Evolutionary conservation across 768 basidiomycete genomes (phyloP).

Genomic region (Coprinopsis cinerea): DNA sequence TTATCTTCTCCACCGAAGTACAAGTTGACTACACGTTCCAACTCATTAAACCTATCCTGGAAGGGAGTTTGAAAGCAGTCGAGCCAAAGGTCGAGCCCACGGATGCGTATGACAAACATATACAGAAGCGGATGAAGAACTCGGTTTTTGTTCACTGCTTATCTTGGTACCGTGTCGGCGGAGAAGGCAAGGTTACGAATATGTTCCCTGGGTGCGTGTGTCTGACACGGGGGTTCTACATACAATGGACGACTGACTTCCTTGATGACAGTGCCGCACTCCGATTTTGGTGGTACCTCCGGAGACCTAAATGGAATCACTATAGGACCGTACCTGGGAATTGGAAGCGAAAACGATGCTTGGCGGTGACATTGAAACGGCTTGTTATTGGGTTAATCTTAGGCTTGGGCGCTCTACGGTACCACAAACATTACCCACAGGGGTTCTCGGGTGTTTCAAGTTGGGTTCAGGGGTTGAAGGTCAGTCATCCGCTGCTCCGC

Average conservation of each 20-base stretch:
- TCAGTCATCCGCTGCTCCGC: no score
- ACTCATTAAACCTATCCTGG: no score
- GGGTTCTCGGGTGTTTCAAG: no score
- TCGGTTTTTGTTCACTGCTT: conserved; percentile 29
- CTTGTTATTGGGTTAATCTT: neutral
- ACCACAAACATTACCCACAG: neutral
- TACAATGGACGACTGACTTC: no score
- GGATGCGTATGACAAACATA: neutral
- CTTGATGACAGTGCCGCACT: neutral
- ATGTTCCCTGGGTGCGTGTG: conserved; percentile 33
- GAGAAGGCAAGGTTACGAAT: conserved; percentile 28
- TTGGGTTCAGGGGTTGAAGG: no score
- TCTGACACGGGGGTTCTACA: no score
- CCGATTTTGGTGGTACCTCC: neutral
- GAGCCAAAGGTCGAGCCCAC: neutral
- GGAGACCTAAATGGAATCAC: neutral
- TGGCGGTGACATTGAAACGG: neutral
- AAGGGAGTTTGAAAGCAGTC: no score
- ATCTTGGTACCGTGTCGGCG: conserved; percentile 36
- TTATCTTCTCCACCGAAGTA: no score
- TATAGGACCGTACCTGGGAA: neutral
- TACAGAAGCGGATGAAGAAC: neutral
- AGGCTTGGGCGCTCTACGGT: neutral
- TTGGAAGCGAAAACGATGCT: neutral
- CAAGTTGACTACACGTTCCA: no score